A percentile compares a stretch with the other conserved stretches of the same genome.
These are phyloP conservation scores for Saccharomyces hybrid DNA, from an alignment of 1,139 yeast genomes.

Conservation along the genomic window DNA sequence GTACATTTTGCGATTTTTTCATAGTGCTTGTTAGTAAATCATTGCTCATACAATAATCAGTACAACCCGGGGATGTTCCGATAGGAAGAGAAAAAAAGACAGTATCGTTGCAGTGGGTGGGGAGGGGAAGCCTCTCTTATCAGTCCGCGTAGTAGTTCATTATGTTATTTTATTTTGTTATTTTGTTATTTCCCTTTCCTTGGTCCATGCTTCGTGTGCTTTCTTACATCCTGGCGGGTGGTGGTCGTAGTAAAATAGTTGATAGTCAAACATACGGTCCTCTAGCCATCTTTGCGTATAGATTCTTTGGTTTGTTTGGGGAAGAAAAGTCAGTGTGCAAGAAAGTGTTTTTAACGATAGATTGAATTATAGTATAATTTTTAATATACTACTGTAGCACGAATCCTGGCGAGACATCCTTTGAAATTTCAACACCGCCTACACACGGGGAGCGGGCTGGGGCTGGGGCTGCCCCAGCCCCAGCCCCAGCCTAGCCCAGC, in stretches of 20 bases:
- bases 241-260: conserved; percentile 4
- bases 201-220: neutral
- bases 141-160: neutral
- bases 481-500: too few species aligned
- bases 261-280: conserved; percentile 66
- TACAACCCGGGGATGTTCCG: neutral
- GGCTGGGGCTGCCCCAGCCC: too few species aligned
- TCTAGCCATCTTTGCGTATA: conserved; percentile 67
- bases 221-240: neutral
- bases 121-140: neutral
- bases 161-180: neutral
- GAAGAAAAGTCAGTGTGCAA: neutral
- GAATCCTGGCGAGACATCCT: neutral
- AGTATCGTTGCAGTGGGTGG: neutral
- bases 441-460: neutral
- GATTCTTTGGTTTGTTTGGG: neutral
- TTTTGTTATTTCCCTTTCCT: neutral
- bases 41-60: neutral
- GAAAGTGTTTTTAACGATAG: neutral
- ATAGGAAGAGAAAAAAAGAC: neutral
- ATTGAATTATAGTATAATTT: neutral
- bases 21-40: neutral
- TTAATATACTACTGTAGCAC: neutral
- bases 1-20: neutral
- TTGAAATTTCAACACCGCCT: neutral